Evolutionary conservation across 2,329 filamentous ascomycete genomes (phyloP).

Genomic region (Hypomyces perniciosus): DNA sequence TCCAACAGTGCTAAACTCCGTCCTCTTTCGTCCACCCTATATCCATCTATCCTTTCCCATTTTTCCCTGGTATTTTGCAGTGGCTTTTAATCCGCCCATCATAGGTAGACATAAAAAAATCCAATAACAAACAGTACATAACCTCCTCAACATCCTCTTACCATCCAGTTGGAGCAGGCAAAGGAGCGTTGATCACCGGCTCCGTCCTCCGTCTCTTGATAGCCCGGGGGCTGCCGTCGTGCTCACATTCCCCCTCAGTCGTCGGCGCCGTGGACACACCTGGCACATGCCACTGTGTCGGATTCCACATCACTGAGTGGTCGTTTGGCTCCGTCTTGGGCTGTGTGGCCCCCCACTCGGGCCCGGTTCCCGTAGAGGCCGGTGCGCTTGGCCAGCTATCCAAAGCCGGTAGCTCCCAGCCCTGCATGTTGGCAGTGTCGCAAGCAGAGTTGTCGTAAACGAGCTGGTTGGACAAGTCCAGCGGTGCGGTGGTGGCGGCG

Average conservation of each 20-base stretch:
- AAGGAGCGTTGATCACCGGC: conserved; percentile 23
- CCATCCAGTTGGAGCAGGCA: conserved; percentile 29
- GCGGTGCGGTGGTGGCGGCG: conserved; percentile 21
- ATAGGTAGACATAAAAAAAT: too few relatives aligned
- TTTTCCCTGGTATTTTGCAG: too few relatives aligned
- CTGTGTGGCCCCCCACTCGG: conserved; percentile 28
- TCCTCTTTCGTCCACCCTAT: too few relatives aligned
- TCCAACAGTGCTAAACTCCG: too few relatives aligned
- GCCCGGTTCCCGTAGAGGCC: conserved; percentile 20
- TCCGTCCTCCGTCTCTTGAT: conserved; percentile 31
- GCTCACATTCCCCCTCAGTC: conserved; percentile 20
- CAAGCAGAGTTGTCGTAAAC: conserved; percentile 30
- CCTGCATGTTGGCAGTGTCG: conserved; percentile 26
- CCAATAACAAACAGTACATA: too few relatives aligned
- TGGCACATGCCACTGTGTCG: conserved; percentile 29
- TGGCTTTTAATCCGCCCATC: too few relatives aligned
- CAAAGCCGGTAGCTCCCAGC: conserved; percentile 34
- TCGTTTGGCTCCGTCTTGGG: conserved; percentile 27
- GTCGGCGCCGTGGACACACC: conserved; percentile 18
- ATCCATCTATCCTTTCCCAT: too few relatives aligned
- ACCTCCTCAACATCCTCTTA: conserved; percentile 9
- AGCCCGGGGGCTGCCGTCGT: conserved; percentile 30
- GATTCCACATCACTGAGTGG: conserved; percentile 30
- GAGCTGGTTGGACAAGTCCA: conserved; percentile 28
- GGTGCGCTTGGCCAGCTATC: conserved; percentile 28